Evolutionary conservation across 2,329 filamentous ascomycete species (phyloP).

Genomic region (Aspergillus versicolor): DNA sequence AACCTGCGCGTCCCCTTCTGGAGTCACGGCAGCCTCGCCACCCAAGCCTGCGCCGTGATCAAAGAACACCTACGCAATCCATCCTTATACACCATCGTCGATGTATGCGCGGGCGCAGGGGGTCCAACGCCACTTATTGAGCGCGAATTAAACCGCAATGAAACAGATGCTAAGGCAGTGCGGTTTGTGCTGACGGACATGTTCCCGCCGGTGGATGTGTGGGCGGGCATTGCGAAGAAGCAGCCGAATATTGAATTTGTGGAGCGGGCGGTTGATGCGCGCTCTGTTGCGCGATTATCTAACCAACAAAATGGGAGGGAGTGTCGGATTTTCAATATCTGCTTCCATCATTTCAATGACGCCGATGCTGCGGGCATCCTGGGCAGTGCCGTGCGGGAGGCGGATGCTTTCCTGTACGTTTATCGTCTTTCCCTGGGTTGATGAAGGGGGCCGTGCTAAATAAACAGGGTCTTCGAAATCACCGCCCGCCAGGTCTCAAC

Average conservation of each 20-base stretch:
- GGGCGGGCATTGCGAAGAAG: conserved; percentile 53
- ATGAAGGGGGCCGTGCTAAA: not conserved
- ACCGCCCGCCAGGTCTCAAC: conserved; percentile 5
- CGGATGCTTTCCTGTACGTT: conserved; percentile 27
- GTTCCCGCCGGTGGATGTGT: conserved; percentile 62
- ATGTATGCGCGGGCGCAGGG: conserved; percentile 74
- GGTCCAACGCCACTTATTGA: conserved; percentile 68
- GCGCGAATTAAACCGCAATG: conserved; percentile 51
- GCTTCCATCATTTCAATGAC: conserved; percentile 77
- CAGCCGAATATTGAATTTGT: conserved; percentile 62
- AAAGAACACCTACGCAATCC: conserved; percentile 44
- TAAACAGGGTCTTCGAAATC: conserved; percentile 17
- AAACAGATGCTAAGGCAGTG: conserved; percentile 32
- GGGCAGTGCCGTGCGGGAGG: conserved; percentile 44
- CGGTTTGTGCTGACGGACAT: conserved; percentile 67
- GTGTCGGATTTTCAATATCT: conserved; percentile 70
- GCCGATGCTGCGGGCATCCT: conserved; percentile 60
- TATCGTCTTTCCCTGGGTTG: not conserved
- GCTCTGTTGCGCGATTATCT: conserved; percentile 29
- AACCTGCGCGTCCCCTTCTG: conserved; percentile 18
- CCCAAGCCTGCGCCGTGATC: conserved; percentile 17
- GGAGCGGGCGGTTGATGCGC: conserved; percentile 63
- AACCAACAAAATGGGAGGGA: conserved; percentile 52
- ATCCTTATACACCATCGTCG: conserved; percentile 63
- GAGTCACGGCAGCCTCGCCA: conserved; percentile 17